Base-by-base conservation (phyloP, 2,329 filamentous ascomycete genomes). In the Raffaelea albimanens region DNA sequence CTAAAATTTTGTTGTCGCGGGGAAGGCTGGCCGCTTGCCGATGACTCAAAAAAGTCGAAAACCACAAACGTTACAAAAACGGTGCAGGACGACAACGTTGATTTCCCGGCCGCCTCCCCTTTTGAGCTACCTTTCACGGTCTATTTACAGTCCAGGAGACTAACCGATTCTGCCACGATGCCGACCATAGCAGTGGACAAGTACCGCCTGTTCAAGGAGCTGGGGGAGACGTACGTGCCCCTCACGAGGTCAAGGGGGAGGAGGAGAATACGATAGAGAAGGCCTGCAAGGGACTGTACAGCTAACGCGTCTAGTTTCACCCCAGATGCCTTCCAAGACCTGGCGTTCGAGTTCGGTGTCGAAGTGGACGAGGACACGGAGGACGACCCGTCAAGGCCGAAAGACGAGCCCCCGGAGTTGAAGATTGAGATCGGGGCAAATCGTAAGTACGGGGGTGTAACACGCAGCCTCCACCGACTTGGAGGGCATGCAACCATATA, bases 391-490 rank as follows among this genome's bases (percentile, higher is more conserved):
- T 81, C 87, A 55, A 75, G 87, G 42, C 85, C 86, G 63, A 80
- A 83, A 57, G 85, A 94, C 67, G 87, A 95, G 68, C 80, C 87
- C 45, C 84, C 93, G 48, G 87, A 97, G 69, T 79, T 97, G 61
- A 96, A 96, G 76, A 97, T 98, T 62, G 91, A 97, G 67, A 95
- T 97, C 59, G 89, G 90, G 53, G 91, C 93, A 61, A 97, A 97
- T 69, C 54, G 52, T 50, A 18, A 20, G 48, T 43, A n/a, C n/a
- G n/a, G n/a, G n/a, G n/a, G n/a, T n/a, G n/a, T n/a, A n/a, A n/a
- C n/a, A n/a, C n/a, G n/a, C n/a, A n/a, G n/a, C n/a, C n/a, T n/a
- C n/a, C n/a, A n/a, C n/a, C n/a, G n/a, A n/a, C n/a, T n/a, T n/a
- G n/a, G n/a, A n/a, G n/a, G n/a, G n/a, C n/a, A n/a, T n/a, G n/a